A percentile compares a stretch with the other conserved stretches of the same genome.
Conservation (phyloP, 257 asterid genomes). For the Oldenlandia corymbosa region DNA sequence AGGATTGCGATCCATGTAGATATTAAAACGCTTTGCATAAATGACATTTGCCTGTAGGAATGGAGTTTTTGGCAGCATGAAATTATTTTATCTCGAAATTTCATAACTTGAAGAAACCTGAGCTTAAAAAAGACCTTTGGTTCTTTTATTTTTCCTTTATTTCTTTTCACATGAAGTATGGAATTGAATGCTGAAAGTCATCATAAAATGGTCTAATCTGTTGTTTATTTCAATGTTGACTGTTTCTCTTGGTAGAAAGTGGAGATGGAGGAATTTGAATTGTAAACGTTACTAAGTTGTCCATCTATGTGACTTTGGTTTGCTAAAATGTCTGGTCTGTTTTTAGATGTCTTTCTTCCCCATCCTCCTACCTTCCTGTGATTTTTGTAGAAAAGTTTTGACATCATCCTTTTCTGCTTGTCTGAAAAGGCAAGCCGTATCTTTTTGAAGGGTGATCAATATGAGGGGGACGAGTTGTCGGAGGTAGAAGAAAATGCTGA, state of each 20-base stretch:
- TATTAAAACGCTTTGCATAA: background rate
- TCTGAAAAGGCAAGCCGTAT: conserved; percentile 73
- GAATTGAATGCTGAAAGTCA: background rate
- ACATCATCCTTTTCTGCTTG: conserved; percentile 25
- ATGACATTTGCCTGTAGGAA: background rate
- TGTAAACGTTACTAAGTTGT: no score
- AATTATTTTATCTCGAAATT: background rate
- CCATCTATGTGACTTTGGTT: background rate
- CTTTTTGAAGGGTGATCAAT: conserved; percentile 49
- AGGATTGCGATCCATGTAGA: background rate
- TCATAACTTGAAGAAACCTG: background rate
- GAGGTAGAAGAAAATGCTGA: conserved; percentile 50
- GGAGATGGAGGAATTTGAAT: no score
- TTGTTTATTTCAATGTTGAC: no score
- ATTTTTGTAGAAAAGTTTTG: conserved; percentile 11
- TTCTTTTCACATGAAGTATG: background rate
- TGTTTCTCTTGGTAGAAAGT: no score
- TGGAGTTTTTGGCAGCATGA: background rate
- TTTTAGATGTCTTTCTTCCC: background rate
- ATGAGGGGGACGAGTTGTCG: conserved; percentile 39
- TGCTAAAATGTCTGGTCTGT: background rate
- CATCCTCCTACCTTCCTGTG: background rate
- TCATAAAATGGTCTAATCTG: background rate
- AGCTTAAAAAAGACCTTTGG: background rate
- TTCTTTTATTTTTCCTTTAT: conserved; percentile 4